Evolutionary conservation across 495 filamentous ascomycete genomes (phyloP), one percentile per base, ranked within the genome.

Genomic region (Daldinia caldariorum): DNA sequence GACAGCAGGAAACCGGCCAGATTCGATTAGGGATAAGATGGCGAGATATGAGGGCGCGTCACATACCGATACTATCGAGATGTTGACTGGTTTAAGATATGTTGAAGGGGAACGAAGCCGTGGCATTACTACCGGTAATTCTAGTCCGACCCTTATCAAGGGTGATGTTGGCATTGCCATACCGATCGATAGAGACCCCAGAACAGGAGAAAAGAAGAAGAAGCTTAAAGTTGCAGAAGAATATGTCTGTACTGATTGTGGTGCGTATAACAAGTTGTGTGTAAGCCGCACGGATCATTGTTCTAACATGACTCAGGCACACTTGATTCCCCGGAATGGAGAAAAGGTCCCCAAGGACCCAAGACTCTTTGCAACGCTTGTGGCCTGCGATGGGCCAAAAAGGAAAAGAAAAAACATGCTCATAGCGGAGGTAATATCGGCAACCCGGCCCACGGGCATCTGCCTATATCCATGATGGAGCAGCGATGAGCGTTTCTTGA

Each of bases 341-440:
- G 95, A 62, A 98, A 97, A 76, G 95, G 95, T 0, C 95, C 95
- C 0, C 90, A 86, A 59, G 95, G 95, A 6, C 95, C 95, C 3
- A 98, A 99, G 81, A 97, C 94, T 2, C 81, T 99, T 49, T 99
- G 95, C 80, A 99, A 99, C 83, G 95, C 95, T 22, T 99, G 95
- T 80, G 95, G 95, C 64, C 86, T 94, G 80, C 88, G 91, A 13
- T 92, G 90, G 90, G 90, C 91, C 1, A 93, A 93, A 75, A 91
- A 89, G 71, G 89, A 92, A 67, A 92, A 92, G 79, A 92, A 90
- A 75, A 82, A 75, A 59, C 80, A 74, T 64, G 60, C 70, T 41
- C 75, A 67, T 38, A 63, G 72, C 20, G 60, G 66, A 26, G 50
- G 60, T 14, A 32, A 64, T 22, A 22, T 41, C 3, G 39, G 45